These are phyloP conservation scores for Penicillium janthinellum DNA, from an alignment of 2,329 filamentous ascomycete genomes.

Conservation along the genomic window DNA sequence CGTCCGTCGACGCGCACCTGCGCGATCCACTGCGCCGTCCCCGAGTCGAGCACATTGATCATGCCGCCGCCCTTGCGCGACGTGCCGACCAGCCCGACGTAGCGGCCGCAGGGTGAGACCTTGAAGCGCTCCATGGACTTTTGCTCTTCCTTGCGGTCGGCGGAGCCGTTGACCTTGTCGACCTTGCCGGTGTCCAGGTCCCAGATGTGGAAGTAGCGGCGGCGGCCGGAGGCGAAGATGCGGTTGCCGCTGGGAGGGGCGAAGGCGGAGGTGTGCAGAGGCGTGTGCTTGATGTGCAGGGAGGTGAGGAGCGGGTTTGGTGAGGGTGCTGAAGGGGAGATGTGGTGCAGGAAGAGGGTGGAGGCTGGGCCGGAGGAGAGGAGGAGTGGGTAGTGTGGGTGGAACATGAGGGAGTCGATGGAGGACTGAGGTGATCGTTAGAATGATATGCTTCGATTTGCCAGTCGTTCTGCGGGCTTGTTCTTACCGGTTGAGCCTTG, in stretches of 20 bases:
- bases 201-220: slow-evolving; percentile 94
- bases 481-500: slow-evolving; percentile 67
- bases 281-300: slow-evolving; percentile 79
- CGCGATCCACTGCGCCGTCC: slow-evolving; percentile 83
- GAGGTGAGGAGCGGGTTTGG: slow-evolving; percentile 90
- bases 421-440: slow-evolving; percentile 54
- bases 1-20: slow-evolving; percentile 79
- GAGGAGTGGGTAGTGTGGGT: slow-evolving; percentile 83
- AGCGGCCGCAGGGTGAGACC: slow-evolving; percentile 80
- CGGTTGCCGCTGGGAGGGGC: slow-evolving; percentile 70
- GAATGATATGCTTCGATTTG: background rate
- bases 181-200: slow-evolving; percentile 78
- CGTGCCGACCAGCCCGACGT: slow-evolving; percentile 80
- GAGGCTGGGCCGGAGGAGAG: slow-evolving; percentile 86
- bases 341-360: slow-evolving; percentile 84
- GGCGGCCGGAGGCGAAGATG: slow-evolving; percentile 84
- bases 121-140: slow-evolving; percentile 89
- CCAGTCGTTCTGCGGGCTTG: background rate
- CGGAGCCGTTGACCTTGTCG: slow-evolving; percentile 77
- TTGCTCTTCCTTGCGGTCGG: slow-evolving; percentile 73
- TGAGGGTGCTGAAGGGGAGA: slow-evolving; percentile 73
- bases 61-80: slow-evolving; percentile 83
- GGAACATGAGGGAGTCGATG: slow-evolving; percentile 83
- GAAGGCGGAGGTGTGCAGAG: slow-evolving; percentile 83
- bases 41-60: slow-evolving; percentile 79